Base-by-base conservation (phyloP, 2,329 filamentous ascomycete genomes). In the Talaromyces piceae region DNA sequence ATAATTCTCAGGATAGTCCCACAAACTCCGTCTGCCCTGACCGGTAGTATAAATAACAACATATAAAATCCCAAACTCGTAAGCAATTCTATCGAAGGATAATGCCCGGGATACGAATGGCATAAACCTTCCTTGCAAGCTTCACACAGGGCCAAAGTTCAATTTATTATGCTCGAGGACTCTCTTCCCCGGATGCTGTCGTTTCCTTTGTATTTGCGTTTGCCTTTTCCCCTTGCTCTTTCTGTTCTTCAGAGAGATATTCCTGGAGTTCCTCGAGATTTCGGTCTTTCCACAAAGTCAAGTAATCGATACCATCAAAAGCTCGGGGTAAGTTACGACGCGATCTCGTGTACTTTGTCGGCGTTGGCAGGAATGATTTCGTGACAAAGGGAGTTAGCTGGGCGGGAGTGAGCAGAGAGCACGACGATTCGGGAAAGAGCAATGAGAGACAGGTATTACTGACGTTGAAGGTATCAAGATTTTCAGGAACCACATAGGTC, bases 401-500 rank as follows among this genome's bases (percentile, higher is more conserved):
- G 20, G 47, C 11, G 45, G 41, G 16, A 30, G 37, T 59, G 41
- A 61, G 57, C 18, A 33, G 8, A 20, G 31, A 37, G 4, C 16
- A 6, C 33, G 3, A 18, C 16, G 5, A 11, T 37, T 18, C 2
- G 47, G 30, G 20, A 45, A 5, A 33, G 8, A 30, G 12, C n/a
- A 46, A 26, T n/a, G n/a, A 44, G 30, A 5, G 12, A 43, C 41
- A 39, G 44, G 48, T 13, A 25, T 25, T 16, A 41, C 58, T 53
- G 69, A 93, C 90, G 74, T 86, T 86, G 72, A 88, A 93, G 5
- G 79, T 77, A 22, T 77, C 76, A 54, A 94, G 68, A 44, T 78
- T 76, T 33, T 82, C 70, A 0, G 91, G 91, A 60, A 88, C 88
- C 51, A 87, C 86, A 68, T 90, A 98, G 50, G 91, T 95, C 70